phyloP scores from a whole-genome alignment of 345 rosid species.

The Euphorbia lathyris region DNA sequence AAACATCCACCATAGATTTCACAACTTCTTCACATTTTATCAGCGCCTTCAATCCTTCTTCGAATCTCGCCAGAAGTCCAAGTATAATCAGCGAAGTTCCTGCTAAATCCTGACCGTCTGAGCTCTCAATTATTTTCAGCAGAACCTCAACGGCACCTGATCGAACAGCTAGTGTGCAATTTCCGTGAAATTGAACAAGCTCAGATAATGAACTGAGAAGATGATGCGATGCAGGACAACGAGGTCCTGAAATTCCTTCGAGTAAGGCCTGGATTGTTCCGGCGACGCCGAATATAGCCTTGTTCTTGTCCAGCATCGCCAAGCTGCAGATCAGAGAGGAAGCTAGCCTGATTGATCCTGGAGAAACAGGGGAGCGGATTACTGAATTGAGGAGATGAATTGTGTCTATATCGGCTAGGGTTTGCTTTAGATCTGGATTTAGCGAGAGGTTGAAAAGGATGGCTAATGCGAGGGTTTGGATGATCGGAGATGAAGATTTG shows the following conservation, averaged over 20 bases:
- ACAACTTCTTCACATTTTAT: conserved; percentile 37
- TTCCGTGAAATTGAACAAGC: conserved; percentile 63
- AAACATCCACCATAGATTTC: conserved; percentile 39
- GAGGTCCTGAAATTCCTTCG: conserved; percentile 25
- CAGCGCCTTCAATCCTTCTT: conserved; percentile 45
- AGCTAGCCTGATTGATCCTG: conserved; percentile 33
- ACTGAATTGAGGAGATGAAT: conserved; percentile 45
- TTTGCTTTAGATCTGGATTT: conserved; percentile 46
- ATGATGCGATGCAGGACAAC: conserved; percentile 34
- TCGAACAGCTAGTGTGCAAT: conserved; percentile 55
- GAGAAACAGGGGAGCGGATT: conserved; percentile 29
- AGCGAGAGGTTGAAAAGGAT: conserved; percentile 59
- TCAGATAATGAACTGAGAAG: conserved; percentile 51
- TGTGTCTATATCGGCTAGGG: conserved; percentile 47
- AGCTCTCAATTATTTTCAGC: conserved; percentile 28
- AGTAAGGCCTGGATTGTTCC: conserved; percentile 45
- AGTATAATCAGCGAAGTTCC: conserved; percentile 47
- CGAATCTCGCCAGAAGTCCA: conserved; percentile 43
- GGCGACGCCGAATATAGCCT: conserved; percentile 63
- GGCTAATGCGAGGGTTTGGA: conserved; percentile 38
- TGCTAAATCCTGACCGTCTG: conserved; percentile 25
- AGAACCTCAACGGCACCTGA: conserved; percentile 38
- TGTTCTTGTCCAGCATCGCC: conserved; percentile 65
- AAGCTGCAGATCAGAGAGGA: conserved; percentile 56
- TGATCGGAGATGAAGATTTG: conserved; percentile 27